Percentiles rank a stretch among this genome's conserved stretches.
Evolutionary conservation across 2,329 filamentous ascomycete species (phyloP).

Genomic region (Blastomyces percursus): DNA sequence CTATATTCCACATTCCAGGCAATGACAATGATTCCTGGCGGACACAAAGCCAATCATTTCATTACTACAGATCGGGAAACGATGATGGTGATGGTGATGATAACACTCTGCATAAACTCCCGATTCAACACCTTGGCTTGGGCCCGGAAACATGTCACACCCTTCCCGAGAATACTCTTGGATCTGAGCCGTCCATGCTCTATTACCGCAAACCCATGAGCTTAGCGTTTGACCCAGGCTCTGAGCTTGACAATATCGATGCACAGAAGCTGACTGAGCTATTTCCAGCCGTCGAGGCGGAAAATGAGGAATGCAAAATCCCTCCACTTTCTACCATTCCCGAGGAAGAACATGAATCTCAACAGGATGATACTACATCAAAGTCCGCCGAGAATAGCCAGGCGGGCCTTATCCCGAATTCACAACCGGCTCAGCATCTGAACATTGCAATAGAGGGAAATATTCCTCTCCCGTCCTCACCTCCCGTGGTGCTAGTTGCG

Average conservation of each 20-base stretch:
- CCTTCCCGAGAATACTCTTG: not conserved
- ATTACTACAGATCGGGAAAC: not conserved
- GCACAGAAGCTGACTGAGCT: slow-evolving; percentile 28
- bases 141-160: not conserved
- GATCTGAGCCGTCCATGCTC: slow-evolving; percentile 12
- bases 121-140: not conserved
- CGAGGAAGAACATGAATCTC: not conserved
- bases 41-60: not conserved
- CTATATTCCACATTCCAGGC: slow-evolving; percentile 11
- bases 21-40: not conserved
- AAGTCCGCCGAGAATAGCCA: slow-evolving; percentile 16
- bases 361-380: slow-evolving; percentile 10
- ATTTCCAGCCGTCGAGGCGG: slow-evolving; percentile 20
- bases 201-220: slow-evolving; percentile 28
- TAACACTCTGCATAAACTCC: not conserved
- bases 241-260: slow-evolving; percentile 22
- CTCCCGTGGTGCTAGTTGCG: slow-evolving; percentile 30
- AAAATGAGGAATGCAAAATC: slow-evolving; percentile 1
- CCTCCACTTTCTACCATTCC: slow-evolving; percentile 1
- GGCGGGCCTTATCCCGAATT: slow-evolving; percentile 30
- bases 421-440: slow-evolving; percentile 18
- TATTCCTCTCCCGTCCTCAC: slow-evolving; percentile 16
- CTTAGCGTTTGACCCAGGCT: slow-evolving; percentile 10
- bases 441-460: slow-evolving; percentile 9
- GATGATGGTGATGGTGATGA: not conserved